Conservation (phyloP, 345 rosid species). For the Punica granatum region DNA sequence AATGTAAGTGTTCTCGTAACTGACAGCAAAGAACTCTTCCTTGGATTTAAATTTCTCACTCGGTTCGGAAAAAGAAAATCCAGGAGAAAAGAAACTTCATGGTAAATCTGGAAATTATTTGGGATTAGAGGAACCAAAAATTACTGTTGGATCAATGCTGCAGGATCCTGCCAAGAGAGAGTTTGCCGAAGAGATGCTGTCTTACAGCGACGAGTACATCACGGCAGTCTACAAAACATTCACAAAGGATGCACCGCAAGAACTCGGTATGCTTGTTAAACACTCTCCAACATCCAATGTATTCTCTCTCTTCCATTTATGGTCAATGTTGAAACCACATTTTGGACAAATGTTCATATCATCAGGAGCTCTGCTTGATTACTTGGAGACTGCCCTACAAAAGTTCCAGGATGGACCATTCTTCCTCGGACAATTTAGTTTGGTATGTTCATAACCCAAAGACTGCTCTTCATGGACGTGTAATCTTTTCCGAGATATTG, state of each 20-base stretch:
- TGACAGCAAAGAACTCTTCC: background rate
- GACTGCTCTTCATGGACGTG: too few relatives aligned
- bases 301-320: too few relatives aligned
- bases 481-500: too few relatives aligned
- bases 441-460: slow-evolving; percentile 12
- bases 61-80: too few relatives aligned
- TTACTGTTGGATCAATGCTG: background rate
- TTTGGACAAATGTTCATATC: background rate
- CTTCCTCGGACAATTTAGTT: slow-evolving; percentile 29
- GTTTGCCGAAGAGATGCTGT: slow-evolving; percentile 23
- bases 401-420: slow-evolving; percentile 27
- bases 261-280: slow-evolving; percentile 15
- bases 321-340: too few relatives aligned
- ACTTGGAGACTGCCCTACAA: slow-evolving; percentile 18
- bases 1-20: slow-evolving; percentile 9
- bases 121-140: too few relatives aligned
- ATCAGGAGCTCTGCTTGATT: slow-evolving; percentile 21
- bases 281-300: background rate
- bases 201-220: slow-evolving; percentile 9
- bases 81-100: too few relatives aligned
- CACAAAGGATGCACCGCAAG: slow-evolving; percentile 16
- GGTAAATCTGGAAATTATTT: too few relatives aligned
- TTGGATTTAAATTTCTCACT: background rate
- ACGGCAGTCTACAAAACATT: slow-evolving; percentile 9
- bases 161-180: slow-evolving; percentile 26